A percentile compares a stretch with the other conserved stretches of the same genome.
Conservation (phyloP, 352 stramenopile species). For the Halophytophthora polymorphica region DNA sequence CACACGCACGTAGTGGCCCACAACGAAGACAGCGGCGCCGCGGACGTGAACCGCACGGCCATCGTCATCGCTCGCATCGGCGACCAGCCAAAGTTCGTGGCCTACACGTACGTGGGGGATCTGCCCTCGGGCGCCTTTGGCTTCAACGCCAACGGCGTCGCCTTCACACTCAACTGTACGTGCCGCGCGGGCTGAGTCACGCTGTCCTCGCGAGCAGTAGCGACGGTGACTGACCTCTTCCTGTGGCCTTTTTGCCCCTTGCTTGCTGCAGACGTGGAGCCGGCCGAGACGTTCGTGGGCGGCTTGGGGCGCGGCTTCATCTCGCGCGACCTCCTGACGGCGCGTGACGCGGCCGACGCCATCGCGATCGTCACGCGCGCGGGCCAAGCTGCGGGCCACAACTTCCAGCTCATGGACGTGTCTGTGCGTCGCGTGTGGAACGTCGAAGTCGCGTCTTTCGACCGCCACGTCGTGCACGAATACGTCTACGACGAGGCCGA, state of each 20-base stretch:
- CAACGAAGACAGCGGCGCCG: constrained; percentile 58
- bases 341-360: constrained; percentile 40
- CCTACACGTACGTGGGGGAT: constrained; percentile 72
- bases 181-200: neutral
- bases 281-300: constrained; percentile 49
- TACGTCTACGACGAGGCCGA: constrained; percentile 12
- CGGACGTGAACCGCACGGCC: constrained; percentile 62
- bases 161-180: constrained; percentile 80
- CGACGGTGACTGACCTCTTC: neutral
- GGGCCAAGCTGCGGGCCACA: constrained; percentile 61
- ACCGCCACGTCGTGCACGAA: constrained; percentile 49
- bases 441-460: constrained; percentile 63
- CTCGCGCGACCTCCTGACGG: constrained; percentile 54
- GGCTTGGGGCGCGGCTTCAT: constrained; percentile 69
- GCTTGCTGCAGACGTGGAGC: constrained; percentile 53
- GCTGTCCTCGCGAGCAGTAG: neutral
- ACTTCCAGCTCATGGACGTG: constrained; percentile 79
- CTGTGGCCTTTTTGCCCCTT: neutral
- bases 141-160: constrained; percentile 64
- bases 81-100: constrained; percentile 51
- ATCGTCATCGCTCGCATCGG: constrained; percentile 63
- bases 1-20: constrained; percentile 53
- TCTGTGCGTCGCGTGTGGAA: constrained; percentile 46
- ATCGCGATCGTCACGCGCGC: constrained; percentile 47
- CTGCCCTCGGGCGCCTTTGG: constrained; percentile 70